Evolutionary conservation across 1,284 basidiomycete species (phyloP), one percentile per base, ranked within the genome.

Genomic region (Inonotus obliquus): DNA sequence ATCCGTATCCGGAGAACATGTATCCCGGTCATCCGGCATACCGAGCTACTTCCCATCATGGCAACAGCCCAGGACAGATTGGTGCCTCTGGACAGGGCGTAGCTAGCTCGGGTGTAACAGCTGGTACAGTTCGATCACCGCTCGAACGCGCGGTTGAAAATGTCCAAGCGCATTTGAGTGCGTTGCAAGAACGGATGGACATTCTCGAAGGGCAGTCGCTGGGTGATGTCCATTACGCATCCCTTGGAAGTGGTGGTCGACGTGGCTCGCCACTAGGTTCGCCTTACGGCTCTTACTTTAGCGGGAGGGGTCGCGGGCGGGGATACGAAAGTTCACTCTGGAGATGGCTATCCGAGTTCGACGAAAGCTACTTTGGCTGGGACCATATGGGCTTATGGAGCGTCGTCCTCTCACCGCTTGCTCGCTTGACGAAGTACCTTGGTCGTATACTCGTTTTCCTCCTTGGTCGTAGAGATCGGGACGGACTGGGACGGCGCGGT

Each of bases 151-250:
- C 89, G 0, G 77, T 96, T 11, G 91, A 94, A 71, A 87, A 84
- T 65, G 84, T 95, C 60, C 96, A 98, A 71, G 87, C 89, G 0
- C 92, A 95, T 62, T 78, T 98, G 7, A 90, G 92, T 1, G 94
- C 95, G 1, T 80, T 98, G 41, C 90, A 88, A 38, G 96, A 98
- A 73, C 86, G 96, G 11, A 77, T 98, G 29, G 88, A 92, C 66
- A 79, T 81, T 5, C 75, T 96, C 19, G 94, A 96, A 66, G 47
- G 63, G 17, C 49, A 63, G 14, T 51, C 66, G 29, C 10, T 58
- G 29, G 54, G 54, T 11, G 55, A 48, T 29, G 29, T 55, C 2
- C 51, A 48, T 10, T 61, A 25, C 29, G 54, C 29, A n/a, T 67
- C 41, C 23, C 63, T 57, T n/a, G 61, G 56, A 29, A 17, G 27